These are phyloP conservation scores for Oryza rufipogon DNA, from an alignment of 176 grass and related monocot species.

Conservation along the genomic window DNA sequence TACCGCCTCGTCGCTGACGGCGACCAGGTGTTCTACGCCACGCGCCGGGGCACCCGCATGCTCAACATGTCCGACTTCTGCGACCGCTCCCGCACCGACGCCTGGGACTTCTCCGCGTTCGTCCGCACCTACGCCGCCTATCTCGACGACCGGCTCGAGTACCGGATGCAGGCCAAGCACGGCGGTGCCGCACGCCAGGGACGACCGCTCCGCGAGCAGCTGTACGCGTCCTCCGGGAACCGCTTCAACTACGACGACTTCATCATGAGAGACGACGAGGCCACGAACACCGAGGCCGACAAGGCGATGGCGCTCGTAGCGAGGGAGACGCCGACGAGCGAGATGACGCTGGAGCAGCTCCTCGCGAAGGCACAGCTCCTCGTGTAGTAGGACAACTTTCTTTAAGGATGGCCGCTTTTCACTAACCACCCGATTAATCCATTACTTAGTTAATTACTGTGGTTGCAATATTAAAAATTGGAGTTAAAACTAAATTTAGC, in stretches of 20 bases:
- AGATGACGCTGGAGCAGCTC: conserved; percentile 75
- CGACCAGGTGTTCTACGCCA: conserved; percentile 62
- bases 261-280: neutral
- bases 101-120: conserved; percentile 84
- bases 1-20: conserved; percentile 78
- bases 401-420: too few species aligned
- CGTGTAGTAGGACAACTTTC: too few species aligned
- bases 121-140: conserved; percentile 80
- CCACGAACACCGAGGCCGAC: neutral
- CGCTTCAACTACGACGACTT: neutral
- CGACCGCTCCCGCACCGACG: conserved; percentile 55
- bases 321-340: conserved; percentile 55
- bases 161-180: conserved; percentile 48
- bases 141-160: conserved; percentile 77
- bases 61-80: conserved; percentile 87
- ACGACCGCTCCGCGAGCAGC: conserved; percentile 36
- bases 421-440: too few species aligned
- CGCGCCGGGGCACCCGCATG: conserved; percentile 73
- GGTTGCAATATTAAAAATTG: too few species aligned
- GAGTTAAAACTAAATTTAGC: too few species aligned
- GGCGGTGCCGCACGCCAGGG: neutral
- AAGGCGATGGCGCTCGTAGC: conserved; percentile 30
- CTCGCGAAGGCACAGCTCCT: conserved; percentile 46
- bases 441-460: too few species aligned
- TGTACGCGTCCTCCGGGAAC: conserved; percentile 34